Evolutionary conservation across 2,329 filamentous ascomycete species (phyloP).

Genomic region (Alternaria tenuissima): DNA sequence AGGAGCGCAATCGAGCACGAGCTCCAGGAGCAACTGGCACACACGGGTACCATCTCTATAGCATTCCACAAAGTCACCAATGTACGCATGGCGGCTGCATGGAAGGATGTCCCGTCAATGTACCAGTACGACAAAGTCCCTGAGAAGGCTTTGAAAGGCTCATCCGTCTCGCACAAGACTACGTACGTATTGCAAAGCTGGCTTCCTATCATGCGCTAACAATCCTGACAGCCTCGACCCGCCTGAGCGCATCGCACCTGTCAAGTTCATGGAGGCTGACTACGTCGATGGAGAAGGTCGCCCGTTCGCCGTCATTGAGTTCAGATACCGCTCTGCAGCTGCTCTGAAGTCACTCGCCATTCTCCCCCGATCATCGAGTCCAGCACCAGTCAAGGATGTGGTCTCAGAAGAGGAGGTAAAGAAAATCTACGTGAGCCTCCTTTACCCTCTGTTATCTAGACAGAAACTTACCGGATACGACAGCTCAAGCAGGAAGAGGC

Average conservation of each 20-base stretch:
- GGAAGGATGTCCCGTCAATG: slow-evolving; percentile 6
- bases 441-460: neutral
- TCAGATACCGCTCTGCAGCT: slow-evolving; percentile 27
- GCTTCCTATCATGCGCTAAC: neutral
- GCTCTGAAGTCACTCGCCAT: slow-evolving; percentile 39
- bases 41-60: slow-evolving; percentile 5
- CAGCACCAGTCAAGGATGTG: slow-evolving; percentile 13
- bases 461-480: neutral
- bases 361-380: slow-evolving; percentile 31
- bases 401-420: neutral
- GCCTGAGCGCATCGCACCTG: slow-evolving; percentile 3
- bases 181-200: neutral
- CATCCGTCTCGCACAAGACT: slow-evolving; percentile 10
- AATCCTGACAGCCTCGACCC: slow-evolving; percentile 1
- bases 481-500: neutral
- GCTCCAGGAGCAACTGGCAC: slow-evolving; percentile 1
- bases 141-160: slow-evolving; percentile 17
- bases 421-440: neutral
- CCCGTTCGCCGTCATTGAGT: slow-evolving; percentile 24
- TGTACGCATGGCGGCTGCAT: neutral
- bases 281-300: slow-evolving; percentile 2
- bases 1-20: neutral
- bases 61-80: slow-evolving; percentile 6
- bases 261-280: slow-evolving; percentile 6
- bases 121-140: slow-evolving; percentile 4